Base-by-base conservation (phyloP, 1,284 basidiomycete species). In the Fistulinella cinereoalba region DNA sequence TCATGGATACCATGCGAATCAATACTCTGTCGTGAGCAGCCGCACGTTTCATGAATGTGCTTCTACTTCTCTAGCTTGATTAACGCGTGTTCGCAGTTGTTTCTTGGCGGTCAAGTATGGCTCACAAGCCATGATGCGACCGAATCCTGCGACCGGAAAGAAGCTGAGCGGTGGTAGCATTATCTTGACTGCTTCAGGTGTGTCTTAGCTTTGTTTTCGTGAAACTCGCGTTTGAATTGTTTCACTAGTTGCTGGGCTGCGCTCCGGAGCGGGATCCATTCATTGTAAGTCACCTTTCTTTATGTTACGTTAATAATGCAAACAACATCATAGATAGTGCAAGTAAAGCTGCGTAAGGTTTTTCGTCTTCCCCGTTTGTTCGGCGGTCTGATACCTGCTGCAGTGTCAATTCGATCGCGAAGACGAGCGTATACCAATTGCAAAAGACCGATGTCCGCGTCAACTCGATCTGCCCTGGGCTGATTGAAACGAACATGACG, bases 401-500 rank as follows among this genome's bases (percentile, higher is more conserved):
- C 51, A 90, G 85, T 7, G 89, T 94, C 27, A 92, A 92, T 65
- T 91, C 83, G 37, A 80, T 97, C 50, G 93, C 91, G 4, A 80
- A 91, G 57, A 92, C 87, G 1, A 75, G 83, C 7, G 79, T 84
- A 1, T 91, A 87, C 66, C 89, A 93, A 65, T 76, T 96, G n/a
- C 76, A 82, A 50, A 84, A 79, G 54, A 85, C 83, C 2, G 88
- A 92, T 64, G 77, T 97, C 52, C 85, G 94, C 31, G 86, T 96
- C 53, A 97, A 97, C 66, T 80, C 88, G 15, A 82, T 97, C 52
- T 95, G 92, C 60, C 94, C 94, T 2, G 94, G 94, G 16, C 69
- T 97, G 41, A 93, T 97, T 57, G 88, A 95, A 69, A 95, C 92
- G 2, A 87, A 84, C 28, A 93, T 95, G 90, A 93, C 93, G 0